Percentiles rank a stretch among this genome's conserved stretches.
phyloP scores from a whole-genome alignment of 306 rosid genomes.

The Fragaria nilgerrensis region DNA sequence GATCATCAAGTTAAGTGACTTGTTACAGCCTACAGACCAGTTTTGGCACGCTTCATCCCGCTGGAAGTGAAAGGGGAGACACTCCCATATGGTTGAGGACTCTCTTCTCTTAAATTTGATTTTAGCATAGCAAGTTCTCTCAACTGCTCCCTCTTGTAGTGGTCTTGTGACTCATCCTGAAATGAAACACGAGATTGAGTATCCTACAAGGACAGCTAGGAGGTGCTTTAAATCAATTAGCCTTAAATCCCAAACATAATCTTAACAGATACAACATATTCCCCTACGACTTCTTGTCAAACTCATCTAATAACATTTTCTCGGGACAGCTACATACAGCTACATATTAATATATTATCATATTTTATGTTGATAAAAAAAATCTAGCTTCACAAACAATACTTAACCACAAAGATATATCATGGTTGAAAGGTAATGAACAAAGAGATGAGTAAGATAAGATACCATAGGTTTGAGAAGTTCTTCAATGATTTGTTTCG shows the following conservation, averaged over 20 bases:
- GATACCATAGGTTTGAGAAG: constrained; percentile 89
- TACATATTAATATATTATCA: not conserved
- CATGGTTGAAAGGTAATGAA: not conserved
- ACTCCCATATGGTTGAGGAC: constrained; percentile 85
- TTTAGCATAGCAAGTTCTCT: constrained; percentile 88
- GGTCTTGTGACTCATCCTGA: constrained; percentile 81
- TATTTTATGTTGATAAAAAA: not conserved
- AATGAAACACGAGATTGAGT: constrained; percentile 7
- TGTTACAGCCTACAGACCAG: constrained; percentile 42
- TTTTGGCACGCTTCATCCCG: constrained; percentile 75
- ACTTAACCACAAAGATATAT: not conserved
- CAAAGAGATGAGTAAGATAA: not conserved
- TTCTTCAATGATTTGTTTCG: constrained; percentile 84
- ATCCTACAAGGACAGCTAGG: not conserved
- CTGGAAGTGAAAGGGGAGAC: constrained; percentile 67
- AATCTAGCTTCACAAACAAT: not conserved
- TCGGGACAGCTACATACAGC: not conserved
- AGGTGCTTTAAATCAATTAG: not conserved
- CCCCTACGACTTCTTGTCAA: not conserved
- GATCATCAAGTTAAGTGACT: constrained; percentile 8
- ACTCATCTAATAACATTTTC: constrained; percentile 1
- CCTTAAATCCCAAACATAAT: not conserved
- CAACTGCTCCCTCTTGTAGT: constrained; percentile 77
- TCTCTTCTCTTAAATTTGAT: constrained; percentile 85
- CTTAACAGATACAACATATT: not conserved